Percentiles rank a stretch among this genome's conserved stretches.
Conservation (phyloP, 305 asterid species). For the Solanum hybrid region DNA sequence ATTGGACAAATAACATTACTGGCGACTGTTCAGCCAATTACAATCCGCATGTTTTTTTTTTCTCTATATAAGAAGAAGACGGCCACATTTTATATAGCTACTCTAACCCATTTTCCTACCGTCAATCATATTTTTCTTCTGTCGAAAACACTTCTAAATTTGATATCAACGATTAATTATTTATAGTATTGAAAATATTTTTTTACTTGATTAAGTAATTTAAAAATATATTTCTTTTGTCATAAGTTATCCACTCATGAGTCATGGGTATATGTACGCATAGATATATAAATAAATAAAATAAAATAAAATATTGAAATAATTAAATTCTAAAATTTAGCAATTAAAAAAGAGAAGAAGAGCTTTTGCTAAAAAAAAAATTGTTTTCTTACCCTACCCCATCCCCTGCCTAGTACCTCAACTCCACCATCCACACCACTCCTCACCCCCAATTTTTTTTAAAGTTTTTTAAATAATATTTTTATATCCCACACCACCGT, state of each 20-base stretch:
- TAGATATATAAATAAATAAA: no score
- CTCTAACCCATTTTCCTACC: no score
- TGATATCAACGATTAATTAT: no score
- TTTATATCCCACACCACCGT: not conserved
- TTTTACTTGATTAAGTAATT: no score
- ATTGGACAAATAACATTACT: not conserved
- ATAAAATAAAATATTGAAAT: no score
- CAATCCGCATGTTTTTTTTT: not conserved
- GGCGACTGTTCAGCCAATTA: not conserved
- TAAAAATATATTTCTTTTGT: no score
- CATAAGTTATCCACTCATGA: not conserved
- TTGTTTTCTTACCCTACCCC: not conserved
- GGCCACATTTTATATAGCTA: not conserved
- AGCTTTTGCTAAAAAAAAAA: not conserved
- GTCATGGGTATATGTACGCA: no score
- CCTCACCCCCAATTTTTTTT: not conserved
- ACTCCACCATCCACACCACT: not conserved
- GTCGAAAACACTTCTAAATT: no score
- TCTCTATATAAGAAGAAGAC: not conserved
- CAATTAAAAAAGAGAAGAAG: not conserved
- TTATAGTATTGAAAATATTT: no score
- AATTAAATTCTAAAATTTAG: no score
- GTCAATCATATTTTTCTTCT: not conserved
- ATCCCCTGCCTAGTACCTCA: no score
- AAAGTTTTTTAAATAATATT: not conserved